Base-by-base conservation (phyloP, 805 yeast species). In the Barnettozyma salicaria region DNA sequence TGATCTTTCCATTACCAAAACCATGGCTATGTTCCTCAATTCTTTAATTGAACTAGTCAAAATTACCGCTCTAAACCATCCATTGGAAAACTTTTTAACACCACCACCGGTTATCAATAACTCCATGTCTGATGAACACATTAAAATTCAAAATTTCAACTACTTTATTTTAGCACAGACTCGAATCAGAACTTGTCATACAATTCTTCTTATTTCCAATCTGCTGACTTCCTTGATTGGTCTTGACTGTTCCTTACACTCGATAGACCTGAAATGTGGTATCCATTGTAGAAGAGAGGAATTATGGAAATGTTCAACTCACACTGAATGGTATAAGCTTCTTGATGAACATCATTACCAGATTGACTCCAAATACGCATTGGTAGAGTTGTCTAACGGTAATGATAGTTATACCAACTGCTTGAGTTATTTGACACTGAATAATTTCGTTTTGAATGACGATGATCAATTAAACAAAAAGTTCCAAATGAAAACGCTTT, bases 31-130 rank as follows among this genome's bases (percentile, higher is more conserved):
- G 22, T 94, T 86, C 54, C 73, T 88, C 28, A 80, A 79, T 58
- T 90, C 95, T 0, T 69, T 88, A 49, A 78, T 83, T 44, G 80
- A 87, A 16, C 63, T 89, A 53, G 80, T 89, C 13, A 84, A 80
- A 48, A 67, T 83, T 0, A 80, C 89, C 1, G 78, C 82, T 16
- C 68, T 84, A 49, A 81, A 79, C 49, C 58, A 69, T 31, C 74
- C 81, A n/a, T 68, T 80, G 36, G 76, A 75, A 45, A 56, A 59
- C 34, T 54, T 66, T 24, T 44, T 65, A 34, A 60, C 57, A 7
- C 67, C 66, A 19, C 68, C 68, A 20, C 63, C 65, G 21, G 61
- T 62, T 28, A 56, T 60, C 32, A 64, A 63, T 36, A 60, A 60
- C 59, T 2, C 44, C 56, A 10, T 55, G 31, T 5, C 27, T 22